Evolutionary conservation across 306 rosid genomes (phyloP), one percentile per base, ranked within the genome.

Genomic region (Corylus avellana): DNA sequence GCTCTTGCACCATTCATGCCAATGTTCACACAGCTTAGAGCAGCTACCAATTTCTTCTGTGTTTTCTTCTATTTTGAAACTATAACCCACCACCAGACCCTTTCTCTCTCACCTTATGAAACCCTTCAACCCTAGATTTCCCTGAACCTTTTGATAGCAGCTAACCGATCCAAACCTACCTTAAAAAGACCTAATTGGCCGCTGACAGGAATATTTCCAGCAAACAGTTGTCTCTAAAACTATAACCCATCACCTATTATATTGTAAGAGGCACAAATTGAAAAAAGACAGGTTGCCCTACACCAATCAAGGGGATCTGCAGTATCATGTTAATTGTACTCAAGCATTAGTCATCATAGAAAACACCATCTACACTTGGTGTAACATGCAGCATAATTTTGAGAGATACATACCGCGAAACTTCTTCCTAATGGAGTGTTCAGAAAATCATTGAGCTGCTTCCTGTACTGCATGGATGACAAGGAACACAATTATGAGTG

Each of bases 381-480:
- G 4, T 14, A 67, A 53, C n/a, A 16, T 32, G 32, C 48, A 18
- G 16, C 64, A 75, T 11, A 37, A 25, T 10, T 12, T 49, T 18
- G 17, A 53, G 58, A 39, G 32, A 59, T 63, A 80, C 97, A 85
- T 69, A 93, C 98, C 16, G 87, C 85, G 57, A 80, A 78, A 83
- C 96, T 88, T 84, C 78, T 95, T 57, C 97, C 98, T 1, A 95
- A 5, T 7, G 98, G 98, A 58, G 96, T 90, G 32, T 87, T 89
- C 77, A 91, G 69, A 78, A 93, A 85, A 22, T 72, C 87, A 81
- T 55, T 78, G 25, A 92, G 78, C 88, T 93, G 94, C 82, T 68
- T 85, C 88, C 94, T 87, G 90, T 95, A 93, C 97, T 93, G 98
- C 86, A 90, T 69, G 51, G 25, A 75, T n/a, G 72, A 53, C 62